Evolutionary conservation across 2,329 filamentous ascomycete genomes (phyloP).

Genomic region (Colletotrichum falcatum): DNA sequence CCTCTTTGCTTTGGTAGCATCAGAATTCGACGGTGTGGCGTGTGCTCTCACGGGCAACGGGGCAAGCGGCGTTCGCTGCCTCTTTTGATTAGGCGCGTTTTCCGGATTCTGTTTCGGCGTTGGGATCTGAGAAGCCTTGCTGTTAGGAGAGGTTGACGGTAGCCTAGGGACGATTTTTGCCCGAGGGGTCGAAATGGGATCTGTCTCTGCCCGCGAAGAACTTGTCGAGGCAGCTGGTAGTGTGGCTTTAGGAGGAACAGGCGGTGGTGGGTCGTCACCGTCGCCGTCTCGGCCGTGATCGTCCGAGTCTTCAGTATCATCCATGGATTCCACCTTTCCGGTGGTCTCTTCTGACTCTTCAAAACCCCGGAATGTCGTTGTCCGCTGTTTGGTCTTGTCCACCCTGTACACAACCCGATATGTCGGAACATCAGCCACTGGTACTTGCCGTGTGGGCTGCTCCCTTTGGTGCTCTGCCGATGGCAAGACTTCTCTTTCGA

Average conservation of each 20-base stretch:
- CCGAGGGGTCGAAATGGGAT: slow-evolving; percentile 19
- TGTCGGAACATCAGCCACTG: slow-evolving; percentile 47
- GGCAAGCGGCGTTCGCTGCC: slow-evolving; percentile 53
- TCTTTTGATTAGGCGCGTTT: slow-evolving; percentile 61
- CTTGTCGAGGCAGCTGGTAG: not conserved
- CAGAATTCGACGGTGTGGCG: slow-evolving; percentile 42
- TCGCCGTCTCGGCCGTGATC: slow-evolving; percentile 14
- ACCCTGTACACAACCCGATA: slow-evolving; percentile 72
- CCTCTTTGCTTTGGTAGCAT: slow-evolving; percentile 49
- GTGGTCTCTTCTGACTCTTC: slow-evolving; percentile 48
- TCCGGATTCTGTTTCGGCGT: slow-evolving; percentile 47
- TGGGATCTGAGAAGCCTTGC: slow-evolving; percentile 42
- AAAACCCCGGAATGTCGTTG: slow-evolving; percentile 52
- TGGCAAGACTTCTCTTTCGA: slow-evolving; percentile 64
- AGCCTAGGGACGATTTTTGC: slow-evolving; percentile 22
- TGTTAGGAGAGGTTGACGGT: slow-evolving; percentile 16
- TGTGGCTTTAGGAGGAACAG: slow-evolving; percentile 42
- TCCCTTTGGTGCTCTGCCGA: slow-evolving; percentile 49
- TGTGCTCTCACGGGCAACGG: slow-evolving; percentile 40
- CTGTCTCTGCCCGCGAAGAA: not conserved
- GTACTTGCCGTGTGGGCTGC: slow-evolving; percentile 40
- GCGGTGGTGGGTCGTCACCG: slow-evolving; percentile 29
- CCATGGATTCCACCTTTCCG: slow-evolving; percentile 46
- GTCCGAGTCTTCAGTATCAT: slow-evolving; percentile 42
- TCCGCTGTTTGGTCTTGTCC: slow-evolving; percentile 63